Percentiles rank a stretch among this genome's conserved stretches.
Conservation (phyloP, 163 green algal species). For the Chlorella variabilis region DNA sequence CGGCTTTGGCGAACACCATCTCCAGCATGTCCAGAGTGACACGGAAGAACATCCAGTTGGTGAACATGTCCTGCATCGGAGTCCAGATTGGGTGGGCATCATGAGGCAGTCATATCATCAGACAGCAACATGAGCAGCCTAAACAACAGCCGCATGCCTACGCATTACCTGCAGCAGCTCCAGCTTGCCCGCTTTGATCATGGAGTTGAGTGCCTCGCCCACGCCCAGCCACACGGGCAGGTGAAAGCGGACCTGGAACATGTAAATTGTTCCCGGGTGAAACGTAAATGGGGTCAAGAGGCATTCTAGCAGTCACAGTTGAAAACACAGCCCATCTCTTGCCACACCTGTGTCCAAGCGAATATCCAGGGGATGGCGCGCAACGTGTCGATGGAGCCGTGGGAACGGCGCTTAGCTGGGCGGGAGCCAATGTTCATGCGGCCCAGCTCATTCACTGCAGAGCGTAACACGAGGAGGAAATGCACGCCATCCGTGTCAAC, state of each 20-base stretch:
- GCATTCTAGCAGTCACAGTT: not conserved
- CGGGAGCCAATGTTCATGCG: slow-evolving; percentile 97
- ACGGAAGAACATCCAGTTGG: slow-evolving; percentile 95
- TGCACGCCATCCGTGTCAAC: not conserved
- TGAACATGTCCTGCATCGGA: slow-evolving; percentile 92
- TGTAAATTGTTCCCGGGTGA: not conserved
- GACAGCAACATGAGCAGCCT: too few relatives aligned
- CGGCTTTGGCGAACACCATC: slow-evolving; percentile 96
- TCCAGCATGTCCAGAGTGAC: slow-evolving; percentile 97
- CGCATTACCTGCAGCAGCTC: slow-evolving; percentile 43
- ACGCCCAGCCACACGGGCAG: slow-evolving; percentile 98
- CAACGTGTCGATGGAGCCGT: slow-evolving; percentile 86
- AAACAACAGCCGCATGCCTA: too few relatives aligned
- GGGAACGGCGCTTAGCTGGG: slow-evolving; percentile 81
- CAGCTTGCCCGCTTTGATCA: slow-evolving; percentile 50
- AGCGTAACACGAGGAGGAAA: too few relatives aligned
- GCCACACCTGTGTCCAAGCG: slow-evolving; percentile 96
- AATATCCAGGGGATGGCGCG: slow-evolving; percentile 99
- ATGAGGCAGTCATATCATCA: too few relatives aligned
- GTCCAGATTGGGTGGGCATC: not conserved
- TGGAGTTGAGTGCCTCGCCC: slow-evolving; percentile 79
- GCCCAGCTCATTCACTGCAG: slow-evolving; percentile 90
- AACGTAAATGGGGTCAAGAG: not conserved
- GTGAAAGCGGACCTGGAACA: slow-evolving; percentile 83
- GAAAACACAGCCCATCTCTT: too few relatives aligned